These are phyloP conservation scores for Claviceps sp. DNA, from an alignment of 2,329 filamentous ascomycete species.

Conservation along the genomic window DNA sequence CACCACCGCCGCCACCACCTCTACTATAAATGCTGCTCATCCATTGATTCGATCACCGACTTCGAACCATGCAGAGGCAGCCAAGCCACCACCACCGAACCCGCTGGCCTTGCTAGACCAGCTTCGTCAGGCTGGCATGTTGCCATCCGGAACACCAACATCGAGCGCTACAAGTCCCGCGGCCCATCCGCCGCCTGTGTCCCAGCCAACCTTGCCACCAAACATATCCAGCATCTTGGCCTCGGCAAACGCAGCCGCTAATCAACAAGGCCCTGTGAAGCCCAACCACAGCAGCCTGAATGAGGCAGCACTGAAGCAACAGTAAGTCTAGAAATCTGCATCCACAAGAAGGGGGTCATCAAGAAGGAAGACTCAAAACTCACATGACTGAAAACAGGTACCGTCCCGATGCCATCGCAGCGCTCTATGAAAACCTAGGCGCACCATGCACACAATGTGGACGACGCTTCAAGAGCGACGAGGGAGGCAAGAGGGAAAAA, in stretches of 20 bases:
- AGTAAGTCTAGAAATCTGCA: conserved; percentile 35
- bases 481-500: conserved; percentile 73
- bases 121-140: conserved; percentile 53
- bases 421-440: conserved; percentile 68
- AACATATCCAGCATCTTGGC: conserved; percentile 24
- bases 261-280: conserved; percentile 16
- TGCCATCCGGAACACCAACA: conserved; percentile 33
- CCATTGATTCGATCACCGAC: conserved; percentile 36
- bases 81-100: conserved; percentile 21
- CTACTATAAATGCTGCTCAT: conserved; percentile 8
- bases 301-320: conserved; percentile 53
- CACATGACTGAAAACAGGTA: conserved; percentile 28
- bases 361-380: not conserved
- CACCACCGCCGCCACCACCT: conserved; percentile 8
- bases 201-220: conserved; percentile 19
- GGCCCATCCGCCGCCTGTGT: conserved; percentile 15
- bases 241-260: conserved; percentile 16
- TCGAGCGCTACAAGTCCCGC: conserved; percentile 22
- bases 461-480: conserved; percentile 65
- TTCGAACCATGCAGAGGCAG: conserved; percentile 26
- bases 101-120: conserved; percentile 52
- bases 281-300: conserved; percentile 46
- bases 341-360: not conserved
- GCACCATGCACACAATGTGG: conserved; percentile 88
- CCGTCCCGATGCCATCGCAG: conserved; percentile 58